These are phyloP conservation scores for Epichloe aotearoae DNA, from an alignment of 2,329 filamentous ascomycete species.

Conservation along the genomic window DNA sequence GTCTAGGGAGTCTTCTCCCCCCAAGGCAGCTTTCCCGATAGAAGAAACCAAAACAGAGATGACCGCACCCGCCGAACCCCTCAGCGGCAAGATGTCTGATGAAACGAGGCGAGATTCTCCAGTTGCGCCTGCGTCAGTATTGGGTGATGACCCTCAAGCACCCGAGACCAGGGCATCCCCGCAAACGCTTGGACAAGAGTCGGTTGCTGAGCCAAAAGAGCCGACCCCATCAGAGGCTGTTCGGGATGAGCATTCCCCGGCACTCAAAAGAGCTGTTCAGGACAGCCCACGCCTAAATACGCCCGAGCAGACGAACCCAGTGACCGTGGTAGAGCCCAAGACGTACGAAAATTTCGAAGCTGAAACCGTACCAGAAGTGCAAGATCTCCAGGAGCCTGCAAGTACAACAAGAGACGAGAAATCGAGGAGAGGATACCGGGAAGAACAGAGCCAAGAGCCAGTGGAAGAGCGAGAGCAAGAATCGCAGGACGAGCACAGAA, in stretches of 20 bases:
- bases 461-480: conserved; percentile 6
- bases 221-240: neutral
- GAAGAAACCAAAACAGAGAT: neutral
- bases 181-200: neutral
- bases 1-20: conserved; percentile 1
- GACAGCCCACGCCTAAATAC: neutral
- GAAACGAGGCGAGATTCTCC: neutral
- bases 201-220: neutral
- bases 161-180: neutral
- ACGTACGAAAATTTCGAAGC: neutral
- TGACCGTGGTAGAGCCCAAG: neutral
- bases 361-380: conserved; percentile 7
- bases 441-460: conserved; percentile 3
- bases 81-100: neutral
- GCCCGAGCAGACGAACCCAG: neutral
- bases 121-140: neutral
- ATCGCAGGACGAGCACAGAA: conserved; percentile 5
- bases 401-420: neutral
- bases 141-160: neutral
- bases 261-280: neutral
- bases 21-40: conserved; percentile 11
- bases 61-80: neutral
- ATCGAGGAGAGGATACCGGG: neutral
- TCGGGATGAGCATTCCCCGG: neutral
- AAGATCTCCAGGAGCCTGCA: conserved; percentile 18